Evolutionary conservation across 2,329 filamentous ascomycete genomes (phyloP), one percentile per base, ranked within the genome.

Genomic region (Metarhizium album): DNA sequence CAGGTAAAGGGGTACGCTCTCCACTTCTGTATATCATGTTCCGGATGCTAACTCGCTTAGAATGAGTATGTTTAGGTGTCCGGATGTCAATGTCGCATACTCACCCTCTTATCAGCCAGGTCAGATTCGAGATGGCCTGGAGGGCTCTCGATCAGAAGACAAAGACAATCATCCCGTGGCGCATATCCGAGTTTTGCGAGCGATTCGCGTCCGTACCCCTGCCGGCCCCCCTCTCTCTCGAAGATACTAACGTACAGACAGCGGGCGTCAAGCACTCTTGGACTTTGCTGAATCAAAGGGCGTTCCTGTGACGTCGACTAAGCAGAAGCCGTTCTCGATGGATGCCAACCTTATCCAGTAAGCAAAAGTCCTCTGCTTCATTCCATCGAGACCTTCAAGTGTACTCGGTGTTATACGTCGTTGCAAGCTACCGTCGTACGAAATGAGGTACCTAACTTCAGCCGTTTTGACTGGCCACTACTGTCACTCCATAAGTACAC

Each of bases 281-380:
- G 24, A 52, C 20, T 49, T 42, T 37, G 50, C 50, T 20, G 47
- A 42, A 11, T 33, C 27, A 14, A 46, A 52, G 42, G 27, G 35
- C 11, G 38, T 52, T 18, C 50, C 47, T 20, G 50, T 52, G 23
- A 52, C 33, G 8, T 52, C 50, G 20, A 52, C 50, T 35, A 45
- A 42, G 35, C 31, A 35, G 2, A 46, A 46, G 42, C 47, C 50
- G 31, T 46, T 31, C 7, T 52, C 47, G 7, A 52, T 52, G 50
- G 50, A 52, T 42, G 47, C 27, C 14, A 49, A 52, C 42, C 27
- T 52, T 42, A 37, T 45, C 13, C 47, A 46, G 13, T 45, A 23
- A 45, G 42, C 27, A 43, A 43, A 27, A 43, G 40, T 18, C 40
- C 40, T 43, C 40, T 20, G 23, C 40, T 43, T 43, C 13, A 43